Evolutionary conservation across 768 basidiomycete genomes (phyloP).

Genomic region (Lentinula sp.): DNA sequence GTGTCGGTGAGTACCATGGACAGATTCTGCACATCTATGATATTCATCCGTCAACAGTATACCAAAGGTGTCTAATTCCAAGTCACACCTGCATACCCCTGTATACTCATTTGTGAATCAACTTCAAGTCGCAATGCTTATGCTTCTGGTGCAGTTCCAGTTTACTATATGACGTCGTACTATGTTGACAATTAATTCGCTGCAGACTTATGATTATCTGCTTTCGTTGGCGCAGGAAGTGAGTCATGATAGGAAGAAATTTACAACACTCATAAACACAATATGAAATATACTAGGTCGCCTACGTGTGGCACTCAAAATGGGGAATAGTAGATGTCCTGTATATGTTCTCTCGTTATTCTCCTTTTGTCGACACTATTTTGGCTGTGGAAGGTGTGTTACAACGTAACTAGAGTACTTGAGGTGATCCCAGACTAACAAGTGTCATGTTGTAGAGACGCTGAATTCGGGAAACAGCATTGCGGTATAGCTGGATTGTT

Average conservation of each 20-base stretch:
- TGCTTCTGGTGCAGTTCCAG: neutral
- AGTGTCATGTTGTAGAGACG: too few relatives aligned
- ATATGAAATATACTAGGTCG: neutral
- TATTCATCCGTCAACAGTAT: neutral
- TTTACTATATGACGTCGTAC: neutral
- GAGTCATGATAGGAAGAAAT: neutral
- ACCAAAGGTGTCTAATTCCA: neutral
- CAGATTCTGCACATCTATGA: too few relatives aligned
- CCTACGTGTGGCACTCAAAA: neutral
- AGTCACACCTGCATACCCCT: neutral
- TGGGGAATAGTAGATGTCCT: conserved; percentile 1
- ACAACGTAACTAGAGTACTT: neutral
- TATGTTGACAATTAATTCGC: neutral
- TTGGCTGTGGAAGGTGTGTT: neutral
- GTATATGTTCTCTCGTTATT: neutral
- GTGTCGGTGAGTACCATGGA: too few relatives aligned
- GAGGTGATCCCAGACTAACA: too few relatives aligned
- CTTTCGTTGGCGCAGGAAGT: neutral
- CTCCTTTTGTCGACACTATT: neutral
- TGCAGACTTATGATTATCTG: neutral
- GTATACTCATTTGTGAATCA: neutral
- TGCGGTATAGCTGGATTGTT: too few relatives aligned
- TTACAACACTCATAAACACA: neutral
- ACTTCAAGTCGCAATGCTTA: neutral
- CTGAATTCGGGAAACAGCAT: neutral